Conservation (phyloP, 352 stramenopile species). For the Phytophthora multivora region DNA sequence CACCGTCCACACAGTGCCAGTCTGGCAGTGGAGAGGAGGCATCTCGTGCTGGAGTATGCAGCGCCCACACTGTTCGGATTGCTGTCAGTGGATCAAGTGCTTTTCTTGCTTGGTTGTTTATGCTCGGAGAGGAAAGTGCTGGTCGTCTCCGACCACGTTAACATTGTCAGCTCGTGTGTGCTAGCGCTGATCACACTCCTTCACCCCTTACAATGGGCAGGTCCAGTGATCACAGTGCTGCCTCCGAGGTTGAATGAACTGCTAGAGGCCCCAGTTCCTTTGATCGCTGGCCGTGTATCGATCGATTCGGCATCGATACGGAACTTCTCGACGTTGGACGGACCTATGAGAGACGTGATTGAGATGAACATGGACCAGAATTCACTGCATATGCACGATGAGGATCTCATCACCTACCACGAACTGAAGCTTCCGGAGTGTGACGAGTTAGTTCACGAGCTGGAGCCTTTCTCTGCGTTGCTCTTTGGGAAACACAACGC, state of each 20-base stretch:
- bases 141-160: conserved; percentile 76
- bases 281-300: conserved; percentile 79
- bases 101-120: conserved; percentile 76
- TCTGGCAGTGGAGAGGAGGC: conserved; percentile 56
- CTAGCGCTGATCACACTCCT: conserved; percentile 75
- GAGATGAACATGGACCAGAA: conserved; percentile 87
- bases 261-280: conserved; percentile 73
- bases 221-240: conserved; percentile 75
- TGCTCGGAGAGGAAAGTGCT: conserved; percentile 83
- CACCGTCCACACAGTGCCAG: conserved; percentile 73
- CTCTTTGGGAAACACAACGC: conserved; percentile 63
- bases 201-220: conserved; percentile 73
- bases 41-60: conserved; percentile 75
- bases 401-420: conserved; percentile 75
- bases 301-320: conserved; percentile 47
- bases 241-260: conserved; percentile 72
- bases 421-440: conserved; percentile 78
- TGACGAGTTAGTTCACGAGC: conserved; percentile 73
- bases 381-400: conserved; percentile 75
- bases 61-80: conserved; percentile 71
- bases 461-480: conserved; percentile 51
- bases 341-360: conserved; percentile 72
- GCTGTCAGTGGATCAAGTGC: conserved; percentile 78
- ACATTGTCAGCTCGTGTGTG: conserved; percentile 77
- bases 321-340: conserved; percentile 62